Conservation (phyloP, 768 basidiomycete genomes). For the Boletus fagicola region DNA sequence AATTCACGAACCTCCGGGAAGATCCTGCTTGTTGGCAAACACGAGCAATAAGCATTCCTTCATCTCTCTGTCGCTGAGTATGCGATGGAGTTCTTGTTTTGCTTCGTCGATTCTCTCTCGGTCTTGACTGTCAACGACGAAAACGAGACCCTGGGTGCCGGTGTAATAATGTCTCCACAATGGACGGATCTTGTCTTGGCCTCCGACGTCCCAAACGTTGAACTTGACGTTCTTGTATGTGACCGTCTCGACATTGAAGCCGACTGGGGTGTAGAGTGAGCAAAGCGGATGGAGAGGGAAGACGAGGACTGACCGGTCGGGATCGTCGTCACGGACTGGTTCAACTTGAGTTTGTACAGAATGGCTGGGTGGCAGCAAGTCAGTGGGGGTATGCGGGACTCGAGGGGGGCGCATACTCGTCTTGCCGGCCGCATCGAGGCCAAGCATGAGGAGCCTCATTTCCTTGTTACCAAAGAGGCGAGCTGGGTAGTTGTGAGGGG, state of each 20-base stretch:
- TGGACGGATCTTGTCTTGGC: constrained; percentile 99
- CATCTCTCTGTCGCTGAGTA: constrained; percentile 97
- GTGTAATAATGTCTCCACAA: constrained; percentile 99
- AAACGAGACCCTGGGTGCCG: constrained; percentile 96
- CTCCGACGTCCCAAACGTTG: constrained; percentile 96
- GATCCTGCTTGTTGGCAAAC: constrained; percentile 99
- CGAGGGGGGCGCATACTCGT: constrained; percentile 64
- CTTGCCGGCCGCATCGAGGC: constrained; percentile 97
- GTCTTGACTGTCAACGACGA: constrained; percentile 97
- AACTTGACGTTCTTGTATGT: constrained; percentile 98
- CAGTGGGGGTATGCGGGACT: background rate
- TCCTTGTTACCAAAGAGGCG: constrained; percentile 98
- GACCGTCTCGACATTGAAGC: constrained; percentile 99
- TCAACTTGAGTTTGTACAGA: constrained; percentile 97
- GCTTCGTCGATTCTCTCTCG: constrained; percentile 95
- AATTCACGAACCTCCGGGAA: constrained; percentile 78
- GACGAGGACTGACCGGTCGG: constrained; percentile 69
- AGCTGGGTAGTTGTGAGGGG: constrained; percentile 43
- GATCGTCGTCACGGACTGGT: constrained; percentile 98
- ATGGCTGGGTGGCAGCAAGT: constrained; percentile 61
- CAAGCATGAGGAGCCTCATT: constrained; percentile 97
- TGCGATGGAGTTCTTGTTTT: constrained; percentile 91
- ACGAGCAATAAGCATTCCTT: constrained; percentile 94
- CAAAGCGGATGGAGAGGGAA: background rate
- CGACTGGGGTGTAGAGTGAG: constrained; percentile 51